These are phyloP conservation scores for Tillandsia fasciculata DNA, from an alignment of 176 grass and related monocot genomes.

Conservation along the genomic window DNA sequence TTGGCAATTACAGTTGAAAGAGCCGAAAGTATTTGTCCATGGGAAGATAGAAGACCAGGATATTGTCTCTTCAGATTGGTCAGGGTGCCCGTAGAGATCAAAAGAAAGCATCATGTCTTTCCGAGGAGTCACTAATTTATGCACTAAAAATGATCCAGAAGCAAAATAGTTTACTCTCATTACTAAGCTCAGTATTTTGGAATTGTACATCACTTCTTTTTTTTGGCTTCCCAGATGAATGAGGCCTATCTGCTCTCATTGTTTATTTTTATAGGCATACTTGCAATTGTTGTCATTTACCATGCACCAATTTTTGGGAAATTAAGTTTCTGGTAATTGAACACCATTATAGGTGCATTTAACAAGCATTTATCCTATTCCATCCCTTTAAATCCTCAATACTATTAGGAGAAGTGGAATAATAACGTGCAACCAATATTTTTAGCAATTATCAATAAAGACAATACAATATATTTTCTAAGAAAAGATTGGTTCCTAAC, in stretches of 20 bases:
- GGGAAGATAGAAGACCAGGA: slow-evolving; percentile 39
- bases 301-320: not conserved
- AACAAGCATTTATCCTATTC: slow-evolving; percentile 7
- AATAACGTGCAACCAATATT: not conserved
- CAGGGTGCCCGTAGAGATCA: slow-evolving; percentile 41
- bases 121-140: not conserved
- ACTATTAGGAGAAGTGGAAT: not conserved
- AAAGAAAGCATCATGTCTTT: not conserved
- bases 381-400: slow-evolving; percentile 2
- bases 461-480: not conserved
- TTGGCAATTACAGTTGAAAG: slow-evolving; percentile 52
- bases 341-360: slow-evolving; percentile 13
- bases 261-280: too few species aligned
- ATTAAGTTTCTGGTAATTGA: slow-evolving; percentile 3
- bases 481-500: not conserved
- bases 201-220: too few species aligned
- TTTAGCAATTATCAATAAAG: slow-evolving; percentile 5
- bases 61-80: slow-evolving; percentile 49
- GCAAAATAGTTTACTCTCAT: not conserved
- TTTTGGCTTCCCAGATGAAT: too few species aligned
- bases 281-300: too few species aligned
- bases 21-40: slow-evolving; percentile 81
- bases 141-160: not conserved
- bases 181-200: not conserved
- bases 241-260: too few species aligned